Evolutionary conservation across 495 filamentous ascomycete genomes (phyloP).

Genomic region (Wilcoxina mikolae): DNA sequence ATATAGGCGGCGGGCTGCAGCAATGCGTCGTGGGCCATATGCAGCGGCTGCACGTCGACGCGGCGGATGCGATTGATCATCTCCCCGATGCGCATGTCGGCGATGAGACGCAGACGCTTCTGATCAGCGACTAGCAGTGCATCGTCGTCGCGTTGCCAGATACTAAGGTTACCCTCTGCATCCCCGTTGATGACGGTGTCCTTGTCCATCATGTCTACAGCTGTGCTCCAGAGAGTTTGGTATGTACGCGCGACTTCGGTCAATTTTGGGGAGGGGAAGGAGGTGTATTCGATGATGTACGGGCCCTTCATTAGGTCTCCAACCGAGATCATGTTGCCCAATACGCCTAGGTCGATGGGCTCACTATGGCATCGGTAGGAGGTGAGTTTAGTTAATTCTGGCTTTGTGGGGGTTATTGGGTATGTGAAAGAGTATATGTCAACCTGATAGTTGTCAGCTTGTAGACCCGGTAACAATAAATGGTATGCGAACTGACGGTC

Average conservation of each 20-base stretch:
- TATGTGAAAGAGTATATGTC: conserved; percentile 33
- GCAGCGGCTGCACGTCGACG: background rate
- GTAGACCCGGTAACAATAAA: background rate
- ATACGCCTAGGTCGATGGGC: conserved; percentile 67
- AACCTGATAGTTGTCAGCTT: conserved; percentile 21
- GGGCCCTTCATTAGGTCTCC: conserved; percentile 91
- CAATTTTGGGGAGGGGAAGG: conserved; percentile 57
- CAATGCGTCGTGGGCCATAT: background rate
- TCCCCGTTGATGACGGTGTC: conserved; percentile 69
- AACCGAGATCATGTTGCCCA: conserved; percentile 58
- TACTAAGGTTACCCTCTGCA: conserved; percentile 70
- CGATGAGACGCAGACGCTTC: conserved; percentile 52
- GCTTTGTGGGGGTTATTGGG: conserved; percentile 27
- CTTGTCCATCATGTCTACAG: conserved; percentile 53
- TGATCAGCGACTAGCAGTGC: conserved; percentile 34
- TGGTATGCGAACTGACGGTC: conserved; percentile 41
- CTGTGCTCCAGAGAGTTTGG: conserved; percentile 66
- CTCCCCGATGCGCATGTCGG: conserved; percentile 74
- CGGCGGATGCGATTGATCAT: conserved; percentile 50
- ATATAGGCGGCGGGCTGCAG: conserved; percentile 63
- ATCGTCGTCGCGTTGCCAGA: conserved; percentile 59
- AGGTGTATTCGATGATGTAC: conserved; percentile 45
- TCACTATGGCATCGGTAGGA: conserved; percentile 70
- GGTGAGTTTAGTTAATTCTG: conserved; percentile 48
- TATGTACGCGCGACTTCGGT: conserved; percentile 66